Conservation (phyloP, 805 yeast genomes). For the Candida coquimbonensis region DNA sequence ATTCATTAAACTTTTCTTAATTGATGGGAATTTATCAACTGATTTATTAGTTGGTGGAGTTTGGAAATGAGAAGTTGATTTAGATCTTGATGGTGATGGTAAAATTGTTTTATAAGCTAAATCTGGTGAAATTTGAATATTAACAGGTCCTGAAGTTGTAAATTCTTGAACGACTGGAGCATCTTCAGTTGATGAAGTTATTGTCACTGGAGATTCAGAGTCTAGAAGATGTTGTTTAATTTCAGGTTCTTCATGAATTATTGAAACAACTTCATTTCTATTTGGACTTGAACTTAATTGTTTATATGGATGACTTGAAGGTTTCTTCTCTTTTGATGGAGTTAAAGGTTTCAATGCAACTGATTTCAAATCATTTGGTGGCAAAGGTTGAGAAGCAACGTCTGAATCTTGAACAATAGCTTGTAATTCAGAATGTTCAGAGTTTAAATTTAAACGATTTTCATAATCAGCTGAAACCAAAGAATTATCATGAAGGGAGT, state of each 20-base stretch:
- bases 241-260: background rate
- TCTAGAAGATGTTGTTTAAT: background rate
- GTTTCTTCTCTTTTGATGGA: background rate
- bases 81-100: background rate
- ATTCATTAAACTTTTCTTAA: background rate
- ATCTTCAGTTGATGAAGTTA: background rate
- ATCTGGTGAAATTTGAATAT: background rate
- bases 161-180: background rate
- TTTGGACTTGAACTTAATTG: slow-evolving; percentile 9
- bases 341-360: background rate
- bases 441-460: background rate
- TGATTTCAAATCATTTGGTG: too few relatives aligned
- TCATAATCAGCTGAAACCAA: slow-evolving; percentile 7
- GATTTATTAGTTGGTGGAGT: slow-evolving; percentile 11
- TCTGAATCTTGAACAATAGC: background rate
- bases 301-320: slow-evolving; percentile 14
- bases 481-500: slow-evolving; percentile 13
- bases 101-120: background rate
- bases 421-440: slow-evolving; percentile 1
- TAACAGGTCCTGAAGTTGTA: too few relatives aligned
- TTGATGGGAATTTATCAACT: slow-evolving; percentile 7
- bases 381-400: too few relatives aligned
- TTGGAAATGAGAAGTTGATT: slow-evolving; percentile 6
- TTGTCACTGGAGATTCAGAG: slow-evolving; percentile 1
- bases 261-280: background rate